Base-by-base conservation (phyloP, 768 basidiomycete species). In the Sistotremastrum suecicum region DNA sequence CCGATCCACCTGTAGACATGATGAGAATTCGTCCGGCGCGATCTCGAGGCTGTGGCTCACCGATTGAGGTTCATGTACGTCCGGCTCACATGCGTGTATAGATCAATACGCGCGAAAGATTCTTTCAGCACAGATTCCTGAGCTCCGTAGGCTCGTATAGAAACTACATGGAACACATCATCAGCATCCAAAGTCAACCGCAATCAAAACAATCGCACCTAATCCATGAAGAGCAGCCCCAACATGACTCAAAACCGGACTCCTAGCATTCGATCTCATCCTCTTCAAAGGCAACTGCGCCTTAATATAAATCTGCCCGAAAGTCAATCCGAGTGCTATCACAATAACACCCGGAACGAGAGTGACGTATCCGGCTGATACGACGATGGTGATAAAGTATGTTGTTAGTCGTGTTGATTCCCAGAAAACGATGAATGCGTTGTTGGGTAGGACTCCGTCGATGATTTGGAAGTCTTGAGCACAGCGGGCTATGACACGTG, bases 141-240 rank as follows among this genome's bases (percentile, higher is more conserved):
- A 11, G 64, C 63, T 5, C 61, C 63, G 45, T 61, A 67, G 0
- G 65, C 65, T 30, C 66, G 51, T 42, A 67, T 65, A 5, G 61
- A 63, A 7, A 62, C 60, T 53, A 39, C 4, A 11, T 5, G 3
- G 20, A 48, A 30, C 32, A 47, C 31, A 34, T 30, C 9, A n/a
- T 7, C 61, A 8, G 41, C 7, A 41, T 41, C 43, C 34, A 34
- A 44, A 31, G 4, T 3, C 10, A 35, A 10, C 29, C 10, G 28
- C 3, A 4, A 7, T 9, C 3, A 7, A 34, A 5, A 34, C 28
- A 3, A 28, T 28, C 41, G 8, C n/a, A 48, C 47, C 41, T 35
- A 48, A 12, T 5, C 47, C 47, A 28, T 41, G 32, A 8, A 48
- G 35, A 12, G 42, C 41, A 5, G 47, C 47, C 4, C 42, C 41